phyloP scores from a whole-genome alignment of 106 monocot species.

The Posidonia australis region DNA sequence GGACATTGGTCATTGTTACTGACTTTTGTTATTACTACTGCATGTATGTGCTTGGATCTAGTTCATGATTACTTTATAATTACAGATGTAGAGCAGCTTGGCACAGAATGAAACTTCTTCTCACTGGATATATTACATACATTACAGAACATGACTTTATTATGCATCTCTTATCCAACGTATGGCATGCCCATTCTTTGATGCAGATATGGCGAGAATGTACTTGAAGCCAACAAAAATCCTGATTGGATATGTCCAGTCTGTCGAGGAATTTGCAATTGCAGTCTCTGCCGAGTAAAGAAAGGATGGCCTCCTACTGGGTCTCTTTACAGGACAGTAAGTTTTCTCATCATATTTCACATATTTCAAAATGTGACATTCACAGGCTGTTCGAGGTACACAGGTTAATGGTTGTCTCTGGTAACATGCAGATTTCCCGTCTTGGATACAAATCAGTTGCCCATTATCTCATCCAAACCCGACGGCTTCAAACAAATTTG shows the following conservation, averaged over 20 bases:
- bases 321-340: slow-evolving; percentile 45
- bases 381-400: neutral
- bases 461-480: slow-evolving; percentile 66
- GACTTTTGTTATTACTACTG: neutral
- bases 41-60: neutral
- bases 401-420: neutral
- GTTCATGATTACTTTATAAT: too few relatives aligned
- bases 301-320: slow-evolving; percentile 86
- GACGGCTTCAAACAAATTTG: neutral
- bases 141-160: too few relatives aligned
- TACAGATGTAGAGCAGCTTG: too few relatives aligned
- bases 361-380: neutral
- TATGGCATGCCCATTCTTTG: neutral
- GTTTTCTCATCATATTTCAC: neutral
- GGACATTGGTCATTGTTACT: neutral
- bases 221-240: slow-evolving; percentile 64
- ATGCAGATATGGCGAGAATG: slow-evolving; percentile 80
- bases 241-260: slow-evolving; percentile 71
- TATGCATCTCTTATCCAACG: too few relatives aligned
- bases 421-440: slow-evolving; percentile 20
- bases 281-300: slow-evolving; percentile 63
- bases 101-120: too few relatives aligned
- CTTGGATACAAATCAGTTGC: slow-evolving; percentile 77
- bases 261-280: slow-evolving; percentile 86
- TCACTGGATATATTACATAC: too few relatives aligned